These are phyloP conservation scores for Didymella segeticola DNA, from an alignment of 2,329 filamentous ascomycete genomes.

Conservation along the genomic window DNA sequence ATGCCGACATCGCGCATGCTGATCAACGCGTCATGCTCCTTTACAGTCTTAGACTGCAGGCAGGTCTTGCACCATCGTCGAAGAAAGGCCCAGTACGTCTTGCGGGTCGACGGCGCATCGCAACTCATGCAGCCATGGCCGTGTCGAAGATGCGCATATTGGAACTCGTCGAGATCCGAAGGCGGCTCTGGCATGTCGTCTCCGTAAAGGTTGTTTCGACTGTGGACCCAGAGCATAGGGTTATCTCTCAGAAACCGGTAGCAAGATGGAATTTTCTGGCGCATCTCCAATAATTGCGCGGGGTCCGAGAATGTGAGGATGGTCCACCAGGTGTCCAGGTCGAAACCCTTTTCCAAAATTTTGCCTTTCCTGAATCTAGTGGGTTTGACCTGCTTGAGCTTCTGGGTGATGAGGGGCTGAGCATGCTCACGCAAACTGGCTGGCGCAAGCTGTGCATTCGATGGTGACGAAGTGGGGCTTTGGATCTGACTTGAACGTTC, in stretches of 20 bases:
- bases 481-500: slow-evolving; percentile 6
- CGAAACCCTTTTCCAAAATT: slow-evolving; percentile 34
- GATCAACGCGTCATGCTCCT: slow-evolving; percentile 39
- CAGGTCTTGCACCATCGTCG: slow-evolving; percentile 52
- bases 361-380: slow-evolving; percentile 39
- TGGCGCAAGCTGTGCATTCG: slow-evolving; percentile 6
- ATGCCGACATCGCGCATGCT: slow-evolving; percentile 34
- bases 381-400: slow-evolving; percentile 34
- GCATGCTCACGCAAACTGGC: slow-evolving; percentile 1
- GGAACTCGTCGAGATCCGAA: slow-evolving; percentile 46
- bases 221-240: slow-evolving; percentile 49
- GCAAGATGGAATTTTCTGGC: slow-evolving; percentile 43
- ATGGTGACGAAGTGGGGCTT: slow-evolving; percentile 6
- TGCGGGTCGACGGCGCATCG: slow-evolving; percentile 44
- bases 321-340: slow-evolving; percentile 46
- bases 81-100: slow-evolving; percentile 53
- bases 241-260: slow-evolving; percentile 45
- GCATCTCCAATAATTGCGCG: slow-evolving; percentile 45
- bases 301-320: slow-evolving; percentile 46
- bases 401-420: slow-evolving; percentile 27
- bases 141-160: slow-evolving; percentile 50
- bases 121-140: slow-evolving; percentile 51
- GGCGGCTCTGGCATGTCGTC: slow-evolving; percentile 44
- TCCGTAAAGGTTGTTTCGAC: slow-evolving; percentile 44
- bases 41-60: slow-evolving; percentile 42